A percentile compares a stretch with the other conserved stretches of the same genome.
Conservation (phyloP, 2,329 filamentous ascomycete genomes). For the Fusarium sacchari region DNA sequence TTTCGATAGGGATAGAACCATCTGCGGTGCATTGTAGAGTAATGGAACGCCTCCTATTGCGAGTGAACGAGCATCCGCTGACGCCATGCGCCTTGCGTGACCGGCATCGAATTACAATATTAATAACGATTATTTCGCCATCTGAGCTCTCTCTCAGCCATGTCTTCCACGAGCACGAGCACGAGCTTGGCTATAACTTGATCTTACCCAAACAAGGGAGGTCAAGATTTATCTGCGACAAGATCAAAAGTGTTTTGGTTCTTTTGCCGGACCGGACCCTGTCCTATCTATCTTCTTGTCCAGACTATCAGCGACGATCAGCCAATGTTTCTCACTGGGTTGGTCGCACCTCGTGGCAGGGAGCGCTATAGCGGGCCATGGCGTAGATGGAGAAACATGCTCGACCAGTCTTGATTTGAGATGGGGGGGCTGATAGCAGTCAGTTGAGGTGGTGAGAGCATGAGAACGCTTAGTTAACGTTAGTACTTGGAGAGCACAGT, state of each 20-base stretch:
- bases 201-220: background rate
- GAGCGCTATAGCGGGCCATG: slow-evolving; percentile 21
- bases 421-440: background rate
- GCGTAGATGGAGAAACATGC: slow-evolving; percentile 26
- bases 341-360: slow-evolving; percentile 31
- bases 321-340: slow-evolving; percentile 14
- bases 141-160: slow-evolving; percentile 1
- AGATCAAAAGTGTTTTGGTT: background rate
- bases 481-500: background rate
- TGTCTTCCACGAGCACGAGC: background rate
- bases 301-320: slow-evolving; percentile 16
- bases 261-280: slow-evolving; percentile 15
- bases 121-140: slow-evolving; percentile 33
- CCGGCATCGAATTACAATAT: slow-evolving; percentile 1
- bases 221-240: background rate
- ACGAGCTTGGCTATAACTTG: slow-evolving; percentile 1
- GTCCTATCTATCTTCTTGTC: slow-evolving; percentile 23
- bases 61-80: slow-evolving; percentile 31
- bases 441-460: background rate
- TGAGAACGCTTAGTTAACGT: background rate
- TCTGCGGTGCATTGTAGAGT: background rate
- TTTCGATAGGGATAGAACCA: background rate
- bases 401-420: slow-evolving; percentile 5
- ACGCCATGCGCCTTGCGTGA: slow-evolving; percentile 31
- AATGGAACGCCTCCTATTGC: slow-evolving; percentile 17